These are phyloP conservation scores for Curvularia lunata DNA, from an alignment of 2,329 filamentous ascomycete genomes.

Conservation along the genomic window DNA sequence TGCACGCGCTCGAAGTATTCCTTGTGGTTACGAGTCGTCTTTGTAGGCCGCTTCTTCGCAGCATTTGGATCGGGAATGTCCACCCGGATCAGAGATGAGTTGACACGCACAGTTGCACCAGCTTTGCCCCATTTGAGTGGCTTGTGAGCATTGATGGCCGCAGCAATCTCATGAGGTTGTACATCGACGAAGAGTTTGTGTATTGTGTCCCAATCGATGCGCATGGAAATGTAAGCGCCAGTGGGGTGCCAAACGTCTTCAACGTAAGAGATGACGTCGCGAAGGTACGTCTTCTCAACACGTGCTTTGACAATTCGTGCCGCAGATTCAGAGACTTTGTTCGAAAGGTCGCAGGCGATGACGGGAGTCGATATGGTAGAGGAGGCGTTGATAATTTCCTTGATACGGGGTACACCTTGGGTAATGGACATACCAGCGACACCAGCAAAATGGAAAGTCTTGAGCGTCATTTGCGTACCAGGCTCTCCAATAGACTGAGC, in stretches of 20 bases:
- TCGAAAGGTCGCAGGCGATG: slow-evolving; percentile 84
- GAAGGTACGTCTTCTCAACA: slow-evolving; percentile 92
- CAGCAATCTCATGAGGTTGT: slow-evolving; percentile 72
- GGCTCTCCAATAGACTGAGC: slow-evolving; percentile 98
- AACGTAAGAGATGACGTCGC: slow-evolving; percentile 79
- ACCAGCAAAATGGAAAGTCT: slow-evolving; percentile 99
- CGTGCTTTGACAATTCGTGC: slow-evolving; percentile 91
- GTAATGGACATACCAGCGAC: slow-evolving; percentile 99
- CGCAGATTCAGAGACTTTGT: slow-evolving; percentile 74
- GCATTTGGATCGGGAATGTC: slow-evolving; percentile 62
- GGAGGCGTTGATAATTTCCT: slow-evolving; percentile 99
- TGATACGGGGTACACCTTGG: slow-evolving; percentile 98
- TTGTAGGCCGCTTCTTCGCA: slow-evolving; percentile 37
- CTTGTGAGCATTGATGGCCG: slow-evolving; percentile 78
- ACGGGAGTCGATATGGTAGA: slow-evolving; percentile 93
- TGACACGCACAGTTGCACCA: slow-evolving; percentile 62
- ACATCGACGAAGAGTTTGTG: slow-evolving; percentile 83
- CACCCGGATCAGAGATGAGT: slow-evolving; percentile 68
- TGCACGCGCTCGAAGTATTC: slow-evolving; percentile 81
- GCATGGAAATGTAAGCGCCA: slow-evolving; percentile 77
- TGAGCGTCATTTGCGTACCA: slow-evolving; percentile 98
- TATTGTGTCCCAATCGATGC: slow-evolving; percentile 80
- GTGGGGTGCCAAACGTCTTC: slow-evolving; percentile 88
- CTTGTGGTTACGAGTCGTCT: slow-evolving; percentile 54
- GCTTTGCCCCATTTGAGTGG: slow-evolving; percentile 76